These are phyloP conservation scores for Exophiala phaeomuriformis DNA, from an alignment of 2,329 filamentous ascomycete genomes.

Conservation along the genomic window DNA sequence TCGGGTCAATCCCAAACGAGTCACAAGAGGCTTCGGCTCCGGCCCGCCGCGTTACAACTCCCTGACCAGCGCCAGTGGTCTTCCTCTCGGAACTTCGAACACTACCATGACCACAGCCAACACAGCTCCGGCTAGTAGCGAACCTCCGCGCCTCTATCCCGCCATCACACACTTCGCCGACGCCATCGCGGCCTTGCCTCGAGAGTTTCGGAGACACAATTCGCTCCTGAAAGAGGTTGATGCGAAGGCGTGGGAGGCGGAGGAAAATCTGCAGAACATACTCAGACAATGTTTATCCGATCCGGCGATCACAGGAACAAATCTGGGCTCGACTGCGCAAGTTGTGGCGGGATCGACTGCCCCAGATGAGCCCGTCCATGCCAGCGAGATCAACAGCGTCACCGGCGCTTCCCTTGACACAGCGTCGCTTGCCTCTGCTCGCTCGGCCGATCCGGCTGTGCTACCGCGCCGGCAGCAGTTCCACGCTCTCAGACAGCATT, in stretches of 20 bases:
- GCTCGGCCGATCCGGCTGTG: slow-evolving; percentile 14
- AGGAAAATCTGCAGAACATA: slow-evolving; percentile 71
- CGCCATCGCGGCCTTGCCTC: slow-evolving; percentile 82
- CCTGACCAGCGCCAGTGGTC: slow-evolving; percentile 28
- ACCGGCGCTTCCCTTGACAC: slow-evolving; percentile 20
- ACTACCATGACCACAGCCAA: slow-evolving; percentile 9
- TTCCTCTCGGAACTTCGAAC: slow-evolving; percentile 20
- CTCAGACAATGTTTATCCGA: slow-evolving; percentile 46
- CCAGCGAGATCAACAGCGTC: slow-evolving; percentile 22
- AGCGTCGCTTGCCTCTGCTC: slow-evolving; percentile 20
- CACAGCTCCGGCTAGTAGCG: slow-evolving; percentile 21
- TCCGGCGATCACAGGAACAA: slow-evolving; percentile 2
- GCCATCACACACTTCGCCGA: slow-evolving; percentile 75
- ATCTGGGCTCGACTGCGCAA: slow-evolving; percentile 8
- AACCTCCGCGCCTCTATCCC: slow-evolving; percentile 52
- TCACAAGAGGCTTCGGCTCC: slow-evolving; percentile 40
- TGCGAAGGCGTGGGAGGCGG: slow-evolving; percentile 85
- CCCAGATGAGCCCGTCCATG: slow-evolving; percentile 14
- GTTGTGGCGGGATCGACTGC: slow-evolving; percentile 12
- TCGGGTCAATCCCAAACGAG: slow-evolving; percentile 44
- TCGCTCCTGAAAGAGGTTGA: slow-evolving; percentile 96
- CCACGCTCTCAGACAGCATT: slow-evolving; percentile 66
- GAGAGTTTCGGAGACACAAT: slow-evolving; percentile 91
- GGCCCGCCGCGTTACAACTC: slow-evolving; percentile 34
- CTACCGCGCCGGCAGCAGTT: slow-evolving; percentile 58